These are phyloP conservation scores for Dianthus caryophyllus DNA, from an alignment of 148 eudicot species.

Conservation along the genomic window DNA sequence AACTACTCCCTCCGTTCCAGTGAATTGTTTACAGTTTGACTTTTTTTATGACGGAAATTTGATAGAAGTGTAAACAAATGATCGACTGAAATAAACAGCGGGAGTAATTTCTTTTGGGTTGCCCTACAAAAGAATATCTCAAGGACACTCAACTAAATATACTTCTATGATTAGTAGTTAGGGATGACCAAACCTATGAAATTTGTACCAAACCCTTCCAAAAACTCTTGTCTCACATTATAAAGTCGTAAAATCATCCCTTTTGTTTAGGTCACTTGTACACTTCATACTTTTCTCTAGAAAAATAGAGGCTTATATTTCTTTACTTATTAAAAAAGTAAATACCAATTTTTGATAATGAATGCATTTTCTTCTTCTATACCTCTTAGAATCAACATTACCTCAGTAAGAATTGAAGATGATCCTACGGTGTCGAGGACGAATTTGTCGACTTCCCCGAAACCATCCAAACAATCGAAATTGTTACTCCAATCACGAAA, in stretches of 20 bases:
- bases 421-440: not conserved
- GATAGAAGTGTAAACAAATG: not conserved
- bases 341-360: conserved; percentile 12
- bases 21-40: too few species aligned
- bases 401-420: conserved; percentile 14
- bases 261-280: not conserved
- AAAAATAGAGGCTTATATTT: too few species aligned
- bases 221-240: not conserved
- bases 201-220: conserved; percentile 4
- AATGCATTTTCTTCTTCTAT: conserved; percentile 24
- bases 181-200: not conserved
- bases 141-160: conserved; percentile 11
- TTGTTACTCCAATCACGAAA: not conserved
- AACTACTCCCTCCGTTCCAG: too few species aligned
- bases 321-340: not conserved
- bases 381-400: conserved; percentile 7
- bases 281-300: not conserved
- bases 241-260: not conserved
- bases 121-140: not conserved
- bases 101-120: not conserved
- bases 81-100: not conserved
- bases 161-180: not conserved
- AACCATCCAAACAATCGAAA: not conserved
- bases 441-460: not conserved
- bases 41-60: too few species aligned